Base-by-base conservation (phyloP, 768 basidiomycete species). In the Rhodotorula kratochvilovae region DNA sequence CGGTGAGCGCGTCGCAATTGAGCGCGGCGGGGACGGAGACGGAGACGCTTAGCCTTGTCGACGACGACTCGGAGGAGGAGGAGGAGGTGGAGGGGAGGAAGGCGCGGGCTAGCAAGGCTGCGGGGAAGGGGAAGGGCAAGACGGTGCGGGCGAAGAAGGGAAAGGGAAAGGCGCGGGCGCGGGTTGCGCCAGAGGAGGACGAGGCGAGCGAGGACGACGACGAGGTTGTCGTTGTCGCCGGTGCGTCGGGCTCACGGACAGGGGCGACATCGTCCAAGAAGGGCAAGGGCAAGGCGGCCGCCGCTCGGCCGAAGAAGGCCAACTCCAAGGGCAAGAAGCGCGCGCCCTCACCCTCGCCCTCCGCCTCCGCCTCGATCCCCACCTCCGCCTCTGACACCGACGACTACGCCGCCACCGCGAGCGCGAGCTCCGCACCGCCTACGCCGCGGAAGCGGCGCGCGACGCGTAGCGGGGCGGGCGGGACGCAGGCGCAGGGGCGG, bases 271-370 rank as follows among this genome's bases (percentile, higher is more conserved):
- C 46, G 42, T 33, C 12, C 16, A 61, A 4, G 43, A 55, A 61
- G 5, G 45, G 31, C 33, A 33, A n/a, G 35, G 46, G 31, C 31
- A 57, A 63, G 36, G n/a, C 27, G 36, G 12, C 25, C 21, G 23
- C 10, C 27, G 25, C n/a, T n/a, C 27, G 10, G 23, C 2, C 25
- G 19, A 36, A 27, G 17, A 53, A 51, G 31, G 56, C 42, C 51
- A 68, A 69, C 58, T 48, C 25, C 21, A 60, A 58, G 31, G 62
- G 58, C 51, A 68, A 63, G 65, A 60, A 56, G 36, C 51, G 29
- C 31, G 54, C 54, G 6, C 17, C 54, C 4, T 33, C 31, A 19
- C 31, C 54, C 7, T 27, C n/a, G 3, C 12, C 8, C 27, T 4
- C 11, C 27, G 25, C 50, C 12, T 15, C 19, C 54, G 54, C 54